Conservation (phyloP, 371 early-diverging fungal genomes). For the Ecytonucleospora hepatopenaei region DNA sequence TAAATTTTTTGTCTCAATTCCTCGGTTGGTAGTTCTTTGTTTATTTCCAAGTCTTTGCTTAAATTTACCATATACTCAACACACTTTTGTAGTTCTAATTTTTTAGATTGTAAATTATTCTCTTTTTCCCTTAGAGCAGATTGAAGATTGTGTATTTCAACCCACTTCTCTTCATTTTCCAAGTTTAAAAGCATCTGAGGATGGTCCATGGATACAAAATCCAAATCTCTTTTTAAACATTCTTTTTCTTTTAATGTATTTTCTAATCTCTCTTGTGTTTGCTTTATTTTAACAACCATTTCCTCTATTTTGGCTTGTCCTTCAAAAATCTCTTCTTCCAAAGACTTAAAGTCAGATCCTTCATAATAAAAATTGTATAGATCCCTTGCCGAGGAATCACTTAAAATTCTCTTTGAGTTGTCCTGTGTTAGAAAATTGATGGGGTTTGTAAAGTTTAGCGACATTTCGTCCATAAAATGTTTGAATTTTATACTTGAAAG, state of each 20-base stretch:
- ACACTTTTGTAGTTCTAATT: too few species aligned
- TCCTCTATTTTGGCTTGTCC: conserved; percentile 37
- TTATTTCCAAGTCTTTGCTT: too few species aligned
- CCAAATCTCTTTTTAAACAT: conserved; percentile 19
- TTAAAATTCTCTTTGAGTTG: conserved; percentile 53
- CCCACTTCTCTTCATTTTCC: conserved; percentile 44
- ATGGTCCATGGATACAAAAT: conserved; percentile 13
- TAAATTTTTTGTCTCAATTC: conserved; percentile 14
- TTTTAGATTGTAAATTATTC: too few species aligned
- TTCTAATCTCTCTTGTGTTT: conserved; percentile 28
- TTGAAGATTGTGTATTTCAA: conserved; percentile 15
- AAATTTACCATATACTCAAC: too few species aligned
- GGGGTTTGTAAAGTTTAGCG: conserved; percentile 51
- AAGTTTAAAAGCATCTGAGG: conserved; percentile 25
- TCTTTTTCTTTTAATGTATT: conserved; percentile 7
- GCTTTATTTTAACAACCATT: conserved; percentile 9
- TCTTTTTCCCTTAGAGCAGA: too few species aligned
- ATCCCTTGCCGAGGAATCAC: conserved; percentile 22
- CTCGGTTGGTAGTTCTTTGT: neutral
- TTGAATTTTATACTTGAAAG: neutral
- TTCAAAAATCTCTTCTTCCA: conserved; percentile 47
- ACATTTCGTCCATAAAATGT: conserved; percentile 45
- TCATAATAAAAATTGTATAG: conserved; percentile 52
- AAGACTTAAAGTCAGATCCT: conserved; percentile 40
- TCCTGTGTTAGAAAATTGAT: conserved; percentile 57